Base-by-base conservation (phyloP, 805 yeast species). In the Sugiyamaella mastotermitis region DNA sequence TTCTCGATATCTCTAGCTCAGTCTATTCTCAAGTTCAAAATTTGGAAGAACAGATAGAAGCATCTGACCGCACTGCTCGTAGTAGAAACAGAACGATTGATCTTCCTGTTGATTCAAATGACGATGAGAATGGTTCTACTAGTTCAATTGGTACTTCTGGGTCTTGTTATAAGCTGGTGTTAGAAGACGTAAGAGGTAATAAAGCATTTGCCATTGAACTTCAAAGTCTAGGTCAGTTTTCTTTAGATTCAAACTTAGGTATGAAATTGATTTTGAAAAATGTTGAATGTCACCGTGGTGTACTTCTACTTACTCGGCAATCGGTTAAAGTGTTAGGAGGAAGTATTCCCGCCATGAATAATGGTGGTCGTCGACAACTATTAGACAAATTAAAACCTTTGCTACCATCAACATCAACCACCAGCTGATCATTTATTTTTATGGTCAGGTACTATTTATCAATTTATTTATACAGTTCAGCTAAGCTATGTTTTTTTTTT, bases 1-100 rank as follows among this genome's bases (percentile, higher is more conserved):
- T 45, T 9, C 30, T 37, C 24, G 41, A 49, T 35, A 48, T 55
- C 24, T 37, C 55, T 15, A 39, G 31, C 14, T 56, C 63, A 36
- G 55, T 54, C 37, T 55, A 50, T 38, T 52, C 50, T 40, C 58
- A 55, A 45, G 48, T 59, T 8, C 47, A 48, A n/a, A 17, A 22
- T 21, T 19, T 45, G 11, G 37, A 29, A 13, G 33, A 25, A 11
- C 35, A 33, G 19, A 33, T 29, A 14, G 37, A 42, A 16, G 40
- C 32, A 5, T 20, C 43, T 3, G 30, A 27, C 18, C 15, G 30
- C 9, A 21, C 40, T 9, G 34, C 33, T 14, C 34, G 41, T 16
- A 26, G 35, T 17, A 26, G 31, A 19, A 22, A 16, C n/a, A 40
- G 37, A 14, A 22, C 22, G 8, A 30, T 34, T 10, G 31, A 20